Evolutionary conservation across 2,329 filamentous ascomycete species (phyloP).

Genomic region (Penicillium sp.): DNA sequence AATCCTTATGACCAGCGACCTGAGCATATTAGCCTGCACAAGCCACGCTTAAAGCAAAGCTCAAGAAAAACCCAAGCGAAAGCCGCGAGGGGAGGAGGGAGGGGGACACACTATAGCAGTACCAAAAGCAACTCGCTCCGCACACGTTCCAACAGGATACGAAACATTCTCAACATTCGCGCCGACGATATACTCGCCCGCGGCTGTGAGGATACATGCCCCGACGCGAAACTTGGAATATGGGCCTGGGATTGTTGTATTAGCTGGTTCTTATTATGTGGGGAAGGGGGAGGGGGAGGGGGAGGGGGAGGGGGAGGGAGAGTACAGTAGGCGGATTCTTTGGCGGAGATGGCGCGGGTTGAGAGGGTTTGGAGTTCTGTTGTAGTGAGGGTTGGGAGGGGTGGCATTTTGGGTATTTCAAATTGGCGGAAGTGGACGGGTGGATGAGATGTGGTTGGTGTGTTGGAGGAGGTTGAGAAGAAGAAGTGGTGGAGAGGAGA

Average conservation of each 20-base stretch:
- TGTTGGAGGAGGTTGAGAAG: neutral
- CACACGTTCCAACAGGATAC: constrained; percentile 94
- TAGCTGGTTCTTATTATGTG: neutral
- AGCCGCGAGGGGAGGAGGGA: neutral
- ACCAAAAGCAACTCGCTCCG: constrained; percentile 86
- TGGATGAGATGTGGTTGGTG: neutral
- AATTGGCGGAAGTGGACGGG: neutral
- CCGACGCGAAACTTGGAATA: constrained; percentile 94
- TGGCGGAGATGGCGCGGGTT: constrained; percentile 69
- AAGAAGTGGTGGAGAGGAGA: neutral
- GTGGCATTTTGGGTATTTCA: constrained; percentile 30
- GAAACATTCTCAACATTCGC: constrained; percentile 93
- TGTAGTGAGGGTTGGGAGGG: constrained; percentile 51
- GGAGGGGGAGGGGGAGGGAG: constrained; percentile 16
- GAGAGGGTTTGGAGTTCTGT: constrained; percentile 69
- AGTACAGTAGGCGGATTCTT: constrained; percentile 78
- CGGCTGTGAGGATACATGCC: constrained; percentile 70
- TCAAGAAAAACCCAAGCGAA: too few species aligned
- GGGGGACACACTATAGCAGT: constrained; percentile 66
- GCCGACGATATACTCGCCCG: constrained; percentile 66
- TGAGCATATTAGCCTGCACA: constrained; percentile 20
- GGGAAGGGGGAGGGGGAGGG: neutral
- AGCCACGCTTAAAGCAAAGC: neutral
- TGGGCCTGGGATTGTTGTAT: constrained; percentile 56
- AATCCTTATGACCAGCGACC: constrained; percentile 55